These are phyloP conservation scores for Pichia norvegensis DNA, from an alignment of 1,139 yeast genomes.

Conservation along the genomic window DNA sequence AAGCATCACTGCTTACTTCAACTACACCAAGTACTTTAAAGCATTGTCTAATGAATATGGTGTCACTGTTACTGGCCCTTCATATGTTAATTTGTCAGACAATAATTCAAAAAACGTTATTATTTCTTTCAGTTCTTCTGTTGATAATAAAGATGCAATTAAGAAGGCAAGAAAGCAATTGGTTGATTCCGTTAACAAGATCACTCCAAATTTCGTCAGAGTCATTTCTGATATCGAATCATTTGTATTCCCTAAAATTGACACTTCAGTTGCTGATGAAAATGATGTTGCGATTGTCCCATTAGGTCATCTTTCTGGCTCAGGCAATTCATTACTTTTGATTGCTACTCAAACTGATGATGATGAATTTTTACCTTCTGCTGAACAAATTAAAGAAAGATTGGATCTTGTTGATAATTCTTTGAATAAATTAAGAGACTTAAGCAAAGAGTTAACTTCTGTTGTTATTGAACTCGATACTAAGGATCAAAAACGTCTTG, in stretches of 20 bases:
- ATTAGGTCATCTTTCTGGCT: slow-evolving; percentile 38
- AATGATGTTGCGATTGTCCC: slow-evolving; percentile 52
- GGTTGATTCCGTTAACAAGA: slow-evolving; percentile 63
- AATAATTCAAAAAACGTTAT: slow-evolving; percentile 30
- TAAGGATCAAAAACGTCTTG: slow-evolving; percentile 49
- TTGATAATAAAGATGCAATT: slow-evolving; percentile 32
- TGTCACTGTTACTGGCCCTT: slow-evolving; percentile 53
- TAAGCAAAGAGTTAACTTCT: slow-evolving; percentile 49
- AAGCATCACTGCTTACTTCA: slow-evolving; percentile 61
- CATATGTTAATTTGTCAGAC: slow-evolving; percentile 32
- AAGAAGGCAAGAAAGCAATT: slow-evolving; percentile 57
- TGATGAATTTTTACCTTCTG: slow-evolving; percentile 46
- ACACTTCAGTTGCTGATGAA: slow-evolving; percentile 40
- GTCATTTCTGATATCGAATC: slow-evolving; percentile 61
- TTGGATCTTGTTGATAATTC: slow-evolving; percentile 43
- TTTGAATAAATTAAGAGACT: slow-evolving; percentile 49
- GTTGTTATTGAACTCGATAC: slow-evolving; percentile 45
- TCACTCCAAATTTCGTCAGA: slow-evolving; percentile 59
- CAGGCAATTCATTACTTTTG: slow-evolving; percentile 33
- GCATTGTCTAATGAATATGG: slow-evolving; percentile 39
- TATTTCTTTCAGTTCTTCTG: slow-evolving; percentile 31
- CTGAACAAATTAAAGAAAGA: slow-evolving; percentile 38
- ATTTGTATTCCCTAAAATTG: slow-evolving; percentile 51
- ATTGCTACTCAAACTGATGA: slow-evolving; percentile 40
- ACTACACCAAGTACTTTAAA: slow-evolving; percentile 41